A percentile compares a stretch with the other conserved stretches of the same genome.
phyloP scores from a whole-genome alignment of 768 basidiomycete genomes.

The Termitomyces sp. region DNA sequence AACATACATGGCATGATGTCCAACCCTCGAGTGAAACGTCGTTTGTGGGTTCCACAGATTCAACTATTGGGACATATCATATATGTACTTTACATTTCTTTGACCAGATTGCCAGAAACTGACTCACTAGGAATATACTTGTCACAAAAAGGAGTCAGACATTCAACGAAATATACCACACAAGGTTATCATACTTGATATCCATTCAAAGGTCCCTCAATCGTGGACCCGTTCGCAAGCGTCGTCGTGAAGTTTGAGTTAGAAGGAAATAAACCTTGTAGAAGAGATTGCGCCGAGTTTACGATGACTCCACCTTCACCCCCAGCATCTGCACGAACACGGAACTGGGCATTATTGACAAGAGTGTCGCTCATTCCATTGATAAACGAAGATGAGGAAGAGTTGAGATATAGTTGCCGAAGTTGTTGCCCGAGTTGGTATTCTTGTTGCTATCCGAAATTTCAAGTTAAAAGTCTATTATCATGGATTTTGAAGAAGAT shows the following conservation, averaged over 20 bases:
- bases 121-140: slow-evolving; percentile 34
- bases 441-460: slow-evolving; percentile 42
- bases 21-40: slow-evolving; percentile 65
- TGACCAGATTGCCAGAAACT: slow-evolving; percentile 8
- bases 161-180: neutral
- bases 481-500: neutral
- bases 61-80: slow-evolving; percentile 25
- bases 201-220: slow-evolving; percentile 55
- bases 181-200: slow-evolving; percentile 44
- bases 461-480: neutral
- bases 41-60: slow-evolving; percentile 56
- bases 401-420: slow-evolving; percentile 47
- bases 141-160: neutral
- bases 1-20: slow-evolving; percentile 49
- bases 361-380: slow-evolving; percentile 31
- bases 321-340: slow-evolving; percentile 59
- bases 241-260: slow-evolving; percentile 39
- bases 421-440: slow-evolving; percentile 49
- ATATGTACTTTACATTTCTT: neutral
- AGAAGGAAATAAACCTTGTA: slow-evolving; percentile 65
- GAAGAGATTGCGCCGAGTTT: slow-evolving; percentile 59
- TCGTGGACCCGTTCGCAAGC: slow-evolving; percentile 59
- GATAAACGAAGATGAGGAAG: slow-evolving; percentile 49
- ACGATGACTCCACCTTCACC: slow-evolving; percentile 65
- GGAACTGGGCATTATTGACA: slow-evolving; percentile 30